These are phyloP conservation scores for Citrus mangshanensis DNA, from an alignment of 345 rosid species.

Conservation along the genomic window DNA sequence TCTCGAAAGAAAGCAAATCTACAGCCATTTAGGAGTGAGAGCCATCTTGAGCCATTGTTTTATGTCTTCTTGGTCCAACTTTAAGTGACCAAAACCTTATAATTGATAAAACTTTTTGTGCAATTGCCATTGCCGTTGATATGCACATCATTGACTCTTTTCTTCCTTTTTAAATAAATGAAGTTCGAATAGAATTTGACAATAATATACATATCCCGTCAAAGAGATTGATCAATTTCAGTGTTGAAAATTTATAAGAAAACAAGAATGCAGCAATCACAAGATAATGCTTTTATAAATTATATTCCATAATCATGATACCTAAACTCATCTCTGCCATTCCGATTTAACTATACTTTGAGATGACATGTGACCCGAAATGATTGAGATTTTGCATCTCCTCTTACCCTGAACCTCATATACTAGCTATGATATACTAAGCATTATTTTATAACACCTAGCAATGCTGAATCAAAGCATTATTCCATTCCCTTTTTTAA, in stretches of 20 bases:
- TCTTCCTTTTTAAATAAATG: neutral
- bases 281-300: neutral
- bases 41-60: neutral
- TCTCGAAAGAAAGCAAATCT: neutral
- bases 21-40: neutral
- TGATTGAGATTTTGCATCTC: slow-evolving; percentile 16
- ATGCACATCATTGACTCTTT: neutral
- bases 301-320: neutral
- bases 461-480: neutral
- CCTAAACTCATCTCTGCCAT: neutral
- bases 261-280: neutral
- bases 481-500: neutral
- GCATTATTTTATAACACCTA: neutral
- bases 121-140: neutral
- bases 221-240: slow-evolving; percentile 7
- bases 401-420: neutral
- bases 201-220: neutral
- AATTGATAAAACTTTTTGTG: neutral
- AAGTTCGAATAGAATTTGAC: neutral
- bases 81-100: neutral
- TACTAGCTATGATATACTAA: too few relatives aligned
- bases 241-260: slow-evolving; percentile 7
- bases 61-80: neutral
- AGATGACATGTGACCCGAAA: slow-evolving; percentile 16
- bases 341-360: neutral